Conservation (phyloP, 2,329 filamentous ascomycete species). For the Ophiostoma ips region DNA sequence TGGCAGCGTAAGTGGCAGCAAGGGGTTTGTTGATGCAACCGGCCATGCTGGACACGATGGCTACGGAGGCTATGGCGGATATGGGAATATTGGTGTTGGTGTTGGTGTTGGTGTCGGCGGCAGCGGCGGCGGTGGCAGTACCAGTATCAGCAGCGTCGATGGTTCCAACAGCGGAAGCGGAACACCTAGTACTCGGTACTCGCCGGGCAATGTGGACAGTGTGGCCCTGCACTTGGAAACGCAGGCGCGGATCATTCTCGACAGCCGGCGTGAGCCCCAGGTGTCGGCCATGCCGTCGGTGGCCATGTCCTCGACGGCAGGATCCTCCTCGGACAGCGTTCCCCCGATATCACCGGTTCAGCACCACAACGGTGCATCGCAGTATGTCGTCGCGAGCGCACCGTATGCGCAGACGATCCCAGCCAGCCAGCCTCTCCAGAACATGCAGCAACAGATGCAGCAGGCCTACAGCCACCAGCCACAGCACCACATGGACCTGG, state of each 20-base stretch:
- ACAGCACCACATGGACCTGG: no score
- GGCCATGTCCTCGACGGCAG: background rate
- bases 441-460: background rate
- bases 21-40: background rate
- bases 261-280: slow-evolving; percentile 3
- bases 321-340: background rate
- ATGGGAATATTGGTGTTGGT: no score
- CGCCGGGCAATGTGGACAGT: slow-evolving; percentile 30
- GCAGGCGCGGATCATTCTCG: slow-evolving; percentile 9
- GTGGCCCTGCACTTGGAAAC: slow-evolving; percentile 15
- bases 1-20: no score
- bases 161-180: slow-evolving; percentile 32
- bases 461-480: background rate
- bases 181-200: slow-evolving; percentile 32
- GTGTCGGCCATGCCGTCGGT: background rate
- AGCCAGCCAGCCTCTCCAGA: background rate
- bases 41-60: background rate
- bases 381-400: background rate
- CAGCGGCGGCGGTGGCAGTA: slow-evolving; percentile 1
- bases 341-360: background rate
- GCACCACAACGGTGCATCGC: background rate
- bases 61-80: background rate
- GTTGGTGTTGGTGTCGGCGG: no score
- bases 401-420: background rate
- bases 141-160: background rate